Evolutionary conservation across 305 asterid genomes (phyloP).

Genomic region (Fraxinus sp.): DNA sequence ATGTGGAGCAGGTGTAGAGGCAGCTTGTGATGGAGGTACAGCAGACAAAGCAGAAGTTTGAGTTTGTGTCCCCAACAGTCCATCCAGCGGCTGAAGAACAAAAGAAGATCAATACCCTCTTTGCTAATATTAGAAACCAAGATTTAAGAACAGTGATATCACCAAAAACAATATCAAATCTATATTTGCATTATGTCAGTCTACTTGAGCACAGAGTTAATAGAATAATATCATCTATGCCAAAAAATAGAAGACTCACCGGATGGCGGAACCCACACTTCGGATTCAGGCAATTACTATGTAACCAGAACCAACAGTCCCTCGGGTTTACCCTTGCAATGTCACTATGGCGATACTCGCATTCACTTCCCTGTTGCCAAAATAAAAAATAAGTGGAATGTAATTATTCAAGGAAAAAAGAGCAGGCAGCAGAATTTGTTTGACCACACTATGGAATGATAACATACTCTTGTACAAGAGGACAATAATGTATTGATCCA

Average conservation of each 20-base stretch:
- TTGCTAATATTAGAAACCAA: background rate
- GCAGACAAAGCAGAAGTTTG: constrained; percentile 51
- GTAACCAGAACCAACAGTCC: constrained; percentile 82
- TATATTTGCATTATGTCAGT: constrained; percentile 2
- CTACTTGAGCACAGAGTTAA: background rate
- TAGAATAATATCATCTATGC: constrained; percentile 3
- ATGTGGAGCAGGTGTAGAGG: constrained; percentile 35
- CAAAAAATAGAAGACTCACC: constrained; percentile 47
- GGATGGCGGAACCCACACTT: constrained; percentile 86
- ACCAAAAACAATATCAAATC: background rate
- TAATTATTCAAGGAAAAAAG: constrained; percentile 11
- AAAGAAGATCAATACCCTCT: background rate
- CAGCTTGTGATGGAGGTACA: constrained; percentile 39
- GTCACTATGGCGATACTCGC: constrained; percentile 93
- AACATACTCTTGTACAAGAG: constrained; percentile 8
- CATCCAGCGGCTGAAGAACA: constrained; percentile 75
- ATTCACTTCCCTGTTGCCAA: constrained; percentile 68
- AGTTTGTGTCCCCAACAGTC: constrained; percentile 53
- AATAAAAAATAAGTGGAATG: constrained; percentile 12
- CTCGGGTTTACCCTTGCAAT: constrained; percentile 77
- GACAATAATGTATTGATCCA: background rate
- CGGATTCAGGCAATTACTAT: constrained; percentile 78
- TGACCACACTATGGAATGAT: constrained; percentile 12
- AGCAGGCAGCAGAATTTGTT: constrained; percentile 6
- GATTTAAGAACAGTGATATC: background rate